Conservation (phyloP, 805 yeast species). For the Candida montana region DNA sequence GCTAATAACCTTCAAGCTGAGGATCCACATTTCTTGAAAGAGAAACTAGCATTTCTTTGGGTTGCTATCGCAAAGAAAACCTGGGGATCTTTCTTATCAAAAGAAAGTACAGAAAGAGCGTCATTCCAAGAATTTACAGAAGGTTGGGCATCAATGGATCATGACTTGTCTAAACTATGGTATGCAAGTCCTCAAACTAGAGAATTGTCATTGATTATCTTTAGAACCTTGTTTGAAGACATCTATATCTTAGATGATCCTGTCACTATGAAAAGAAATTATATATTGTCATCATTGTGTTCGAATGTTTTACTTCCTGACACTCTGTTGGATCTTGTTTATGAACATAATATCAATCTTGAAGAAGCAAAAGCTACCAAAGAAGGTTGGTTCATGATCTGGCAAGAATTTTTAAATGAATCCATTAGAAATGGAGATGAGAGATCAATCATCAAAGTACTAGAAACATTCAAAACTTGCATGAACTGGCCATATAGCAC, state of each 20-base stretch:
- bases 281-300: constrained; percentile 74
- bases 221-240: constrained; percentile 88
- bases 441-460: constrained; percentile 54
- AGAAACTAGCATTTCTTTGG: constrained; percentile 87
- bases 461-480: constrained; percentile 84
- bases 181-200: constrained; percentile 53
- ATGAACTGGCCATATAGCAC: constrained; percentile 86
- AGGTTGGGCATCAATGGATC: constrained; percentile 89
- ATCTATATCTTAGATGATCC: constrained; percentile 89
- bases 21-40: constrained; percentile 88
- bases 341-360: constrained; percentile 61
- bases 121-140: constrained; percentile 47
- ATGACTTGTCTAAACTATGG: constrained; percentile 73
- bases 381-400: constrained; percentile 83
- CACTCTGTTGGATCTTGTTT: constrained; percentile 52
- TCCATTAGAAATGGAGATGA: constrained; percentile 35
- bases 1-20: constrained; percentile 49
- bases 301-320: constrained; percentile 78
- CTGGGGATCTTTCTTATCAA: constrained; percentile 74
- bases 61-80: constrained; percentile 82
- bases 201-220: constrained; percentile 71
- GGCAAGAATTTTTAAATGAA: constrained; percentile 56
- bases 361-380: constrained; percentile 58
- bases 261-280: constrained; percentile 72
- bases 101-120: constrained; percentile 26